These are phyloP conservation scores for Maudiozyma serrabonitensis DNA, from an alignment of 805 yeast species.

Conservation along the genomic window DNA sequence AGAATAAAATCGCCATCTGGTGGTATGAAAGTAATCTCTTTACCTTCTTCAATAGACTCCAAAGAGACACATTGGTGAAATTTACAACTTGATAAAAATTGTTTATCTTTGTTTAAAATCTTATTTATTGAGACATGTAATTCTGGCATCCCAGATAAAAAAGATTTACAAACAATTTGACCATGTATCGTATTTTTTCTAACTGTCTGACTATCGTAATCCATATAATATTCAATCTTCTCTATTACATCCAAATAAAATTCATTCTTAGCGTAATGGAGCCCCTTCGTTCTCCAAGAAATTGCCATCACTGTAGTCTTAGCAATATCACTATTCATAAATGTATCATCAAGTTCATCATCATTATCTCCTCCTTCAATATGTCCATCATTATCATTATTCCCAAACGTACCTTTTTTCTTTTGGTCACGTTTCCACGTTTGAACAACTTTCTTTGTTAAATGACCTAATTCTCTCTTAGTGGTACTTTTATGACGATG, in stretches of 20 bases:
- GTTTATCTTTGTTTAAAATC: slow-evolving; percentile 34
- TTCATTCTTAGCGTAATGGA: slow-evolving; percentile 79
- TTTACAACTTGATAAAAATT: slow-evolving; percentile 53
- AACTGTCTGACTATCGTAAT: slow-evolving; percentile 47
- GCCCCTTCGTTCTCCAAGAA: slow-evolving; percentile 91
- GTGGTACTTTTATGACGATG: slow-evolving; percentile 3
- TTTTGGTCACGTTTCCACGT: slow-evolving; percentile 3
- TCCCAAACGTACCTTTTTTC: background rate
- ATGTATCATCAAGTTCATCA: slow-evolving; percentile 23
- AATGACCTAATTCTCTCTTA: slow-evolving; percentile 3
- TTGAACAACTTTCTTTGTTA: slow-evolving; percentile 7
- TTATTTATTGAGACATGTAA: slow-evolving; percentile 71
- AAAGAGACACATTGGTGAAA: slow-evolving; percentile 86
- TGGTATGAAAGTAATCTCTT: slow-evolving; percentile 64
- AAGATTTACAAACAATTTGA: slow-evolving; percentile 60
- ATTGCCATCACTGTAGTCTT: slow-evolving; percentile 70
- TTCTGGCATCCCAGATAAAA: slow-evolving; percentile 83
- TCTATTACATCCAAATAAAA: slow-evolving; percentile 83
- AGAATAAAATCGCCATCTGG: slow-evolving; percentile 82
- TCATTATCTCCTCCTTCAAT: slow-evolving; percentile 4
- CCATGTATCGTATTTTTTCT: slow-evolving; percentile 65
- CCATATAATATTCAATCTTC: slow-evolving; percentile 57
- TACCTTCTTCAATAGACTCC: slow-evolving; percentile 45
- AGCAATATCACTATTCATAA: slow-evolving; percentile 61
- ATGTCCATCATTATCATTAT: background rate